Evolutionary conservation across 768 basidiomycete species (phyloP), one percentile per base, ranked within the genome.

Genomic region (Boletus sensibilis): DNA sequence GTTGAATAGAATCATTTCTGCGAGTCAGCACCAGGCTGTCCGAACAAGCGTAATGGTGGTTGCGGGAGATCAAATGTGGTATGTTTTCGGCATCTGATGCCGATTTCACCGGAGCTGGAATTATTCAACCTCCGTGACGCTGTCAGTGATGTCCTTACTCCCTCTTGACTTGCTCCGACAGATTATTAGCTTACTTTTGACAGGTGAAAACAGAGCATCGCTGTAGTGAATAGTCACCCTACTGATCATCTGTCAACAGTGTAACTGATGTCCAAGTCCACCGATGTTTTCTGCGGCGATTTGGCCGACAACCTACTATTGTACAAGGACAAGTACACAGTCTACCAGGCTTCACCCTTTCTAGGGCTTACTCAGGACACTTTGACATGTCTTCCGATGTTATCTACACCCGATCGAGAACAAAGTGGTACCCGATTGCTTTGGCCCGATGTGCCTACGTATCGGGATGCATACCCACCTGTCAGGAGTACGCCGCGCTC

Each of bases 21-120:
- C 47, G 5, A 18, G 23, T 27, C 27, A n/a, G 49, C 37, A 10
- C 49, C 37, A 20, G 47, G 47, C 23, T 35, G 46, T 47, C 46
- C 46, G 11, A 29, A 47, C 53, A 23, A 49, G 43, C 27, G 48
- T 42, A 37, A 55, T 40, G 39, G 55, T 39, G 4, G 41, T 52
- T 44, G 40, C 7, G 10, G 25, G 20, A 43, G 14, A 50, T 37
- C 35, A 38, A 20, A 38, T 27, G 37, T 3, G 45, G 31, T 42
- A 50, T 39, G 31, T 20, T 43, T 40, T 65, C 70, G 70, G 63
- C 71, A 63, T 50, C 13, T 16, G 5, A 21, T 58, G 69, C 65
- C 67, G 65, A 51, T 52, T 66, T 0, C 0, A 34, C 2, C 65
- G 69, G 69, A 58, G 61, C 5, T 34, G 2, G 0, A 56, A 59